phyloP scores from a whole-genome alignment of 176 grass and related monocot species.

The Musa itinerans region DNA sequence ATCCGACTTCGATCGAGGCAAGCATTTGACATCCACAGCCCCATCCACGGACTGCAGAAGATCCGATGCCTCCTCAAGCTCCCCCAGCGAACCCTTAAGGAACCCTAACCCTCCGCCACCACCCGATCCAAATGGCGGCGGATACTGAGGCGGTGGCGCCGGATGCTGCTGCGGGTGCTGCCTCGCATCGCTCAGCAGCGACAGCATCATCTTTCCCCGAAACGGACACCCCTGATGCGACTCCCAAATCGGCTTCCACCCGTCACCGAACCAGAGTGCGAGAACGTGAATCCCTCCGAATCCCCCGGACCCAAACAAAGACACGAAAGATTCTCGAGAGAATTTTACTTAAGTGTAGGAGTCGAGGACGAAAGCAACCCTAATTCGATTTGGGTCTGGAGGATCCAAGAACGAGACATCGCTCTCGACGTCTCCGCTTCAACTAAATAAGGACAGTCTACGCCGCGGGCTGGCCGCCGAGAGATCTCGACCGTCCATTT shows the following conservation, averaged over 20 bases:
- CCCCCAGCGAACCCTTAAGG: too few relatives aligned
- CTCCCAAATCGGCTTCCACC: not conserved
- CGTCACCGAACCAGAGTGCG: too few relatives aligned
- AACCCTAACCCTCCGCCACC: not conserved
- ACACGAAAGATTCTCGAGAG: not conserved
- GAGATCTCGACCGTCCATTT: not conserved
- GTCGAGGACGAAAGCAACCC: not conserved
- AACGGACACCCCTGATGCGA: not conserved
- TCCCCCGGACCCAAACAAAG: not conserved
- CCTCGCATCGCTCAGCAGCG: conserved; percentile 1
- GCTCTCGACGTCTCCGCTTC: not conserved
- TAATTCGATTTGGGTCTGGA: not conserved
- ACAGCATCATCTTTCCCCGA: not conserved
- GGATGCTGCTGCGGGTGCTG: not conserved
- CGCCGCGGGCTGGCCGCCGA: not conserved
- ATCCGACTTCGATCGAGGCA: not conserved
- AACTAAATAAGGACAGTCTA: not conserved
- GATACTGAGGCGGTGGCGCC: not conserved
- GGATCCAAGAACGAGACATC: not conserved
- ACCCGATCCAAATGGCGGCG: not conserved
- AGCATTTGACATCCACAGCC: not conserved
- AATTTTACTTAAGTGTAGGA: not conserved
- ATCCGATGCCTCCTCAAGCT: not conserved
- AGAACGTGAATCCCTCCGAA: too few relatives aligned
- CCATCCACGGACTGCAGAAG: not conserved